Conservation (phyloP, 1,284 basidiomycete genomes). For the Termitomyces sp. region DNA sequence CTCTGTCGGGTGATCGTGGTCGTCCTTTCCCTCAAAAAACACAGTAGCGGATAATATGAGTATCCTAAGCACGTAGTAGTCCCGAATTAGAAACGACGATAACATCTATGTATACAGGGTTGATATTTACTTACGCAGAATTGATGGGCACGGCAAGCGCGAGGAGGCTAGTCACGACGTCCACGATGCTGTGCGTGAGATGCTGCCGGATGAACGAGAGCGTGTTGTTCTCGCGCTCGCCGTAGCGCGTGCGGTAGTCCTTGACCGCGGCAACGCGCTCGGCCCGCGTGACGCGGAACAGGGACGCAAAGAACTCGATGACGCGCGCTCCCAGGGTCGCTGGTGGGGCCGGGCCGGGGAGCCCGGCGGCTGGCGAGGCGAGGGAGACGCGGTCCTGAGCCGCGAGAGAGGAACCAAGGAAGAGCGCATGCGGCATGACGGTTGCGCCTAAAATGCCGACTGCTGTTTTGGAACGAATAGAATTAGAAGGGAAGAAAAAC, state of each 20-base stretch:
- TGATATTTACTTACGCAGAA: conserved; percentile 42
- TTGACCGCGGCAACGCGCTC: conserved; percentile 26
- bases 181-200: conserved; percentile 57
- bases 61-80: conserved; percentile 39
- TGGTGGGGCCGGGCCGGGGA: conserved; percentile 6
- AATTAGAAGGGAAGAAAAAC: too few species aligned
- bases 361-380: conserved; percentile 5
- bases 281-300: conserved; percentile 33
- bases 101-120: too few species aligned
- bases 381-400: conserved; percentile 56
- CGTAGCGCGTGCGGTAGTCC: conserved; percentile 30
- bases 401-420: conserved; percentile 71
- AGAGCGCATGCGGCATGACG: conserved; percentile 60
- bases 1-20: conserved; percentile 12
- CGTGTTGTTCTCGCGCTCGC: conserved; percentile 46
- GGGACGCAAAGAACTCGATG: conserved; percentile 17
- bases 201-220: conserved; percentile 60
- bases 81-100: conserved; percentile 1
- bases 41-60: conserved; percentile 53
- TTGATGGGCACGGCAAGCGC: conserved; percentile 75
- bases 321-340: conserved; percentile 11
- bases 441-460: conserved; percentile 62
- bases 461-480: conserved; percentile 30
- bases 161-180: conserved; percentile 50
- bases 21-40: conserved; percentile 46